A percentile compares a stretch with the other conserved stretches of the same genome.
phyloP scores from a whole-genome alignment of 148 eudicot species.

The Rhododendron molle region DNA sequence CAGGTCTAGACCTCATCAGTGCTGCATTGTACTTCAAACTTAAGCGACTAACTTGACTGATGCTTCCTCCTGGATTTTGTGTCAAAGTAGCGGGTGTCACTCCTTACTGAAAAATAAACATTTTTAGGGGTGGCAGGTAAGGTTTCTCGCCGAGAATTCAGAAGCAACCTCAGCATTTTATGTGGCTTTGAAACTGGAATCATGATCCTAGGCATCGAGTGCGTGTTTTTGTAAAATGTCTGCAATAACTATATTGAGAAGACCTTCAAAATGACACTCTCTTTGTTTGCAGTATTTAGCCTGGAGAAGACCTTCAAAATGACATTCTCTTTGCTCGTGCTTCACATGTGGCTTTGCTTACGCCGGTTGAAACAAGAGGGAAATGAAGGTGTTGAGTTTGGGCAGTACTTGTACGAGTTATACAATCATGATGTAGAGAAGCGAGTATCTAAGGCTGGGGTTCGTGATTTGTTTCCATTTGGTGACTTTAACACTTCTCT shows the following conservation, averaged over 20 bases:
- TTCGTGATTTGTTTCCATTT: slow-evolving; percentile 34
- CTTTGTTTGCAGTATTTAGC: slow-evolving; percentile 65
- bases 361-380: slow-evolving; percentile 91
- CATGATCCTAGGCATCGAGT: neutral
- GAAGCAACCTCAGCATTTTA: neutral
- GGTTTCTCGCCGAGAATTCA: neutral
- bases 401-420: slow-evolving; percentile 85
- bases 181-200: neutral
- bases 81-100: neutral
- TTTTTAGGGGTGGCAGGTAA: neutral
- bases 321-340: slow-evolving; percentile 83
- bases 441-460: slow-evolving; percentile 98
- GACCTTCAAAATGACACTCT: slow-evolving; percentile 79
- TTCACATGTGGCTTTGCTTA: slow-evolving; percentile 94
- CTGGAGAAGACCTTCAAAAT: slow-evolving; percentile 93
- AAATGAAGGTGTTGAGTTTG: slow-evolving; percentile 87
- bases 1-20: neutral
- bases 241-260: slow-evolving; percentile 21
- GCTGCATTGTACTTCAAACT: neutral
- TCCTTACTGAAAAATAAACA: neutral
- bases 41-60: neutral
- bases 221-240: neutral
- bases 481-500: neutral
- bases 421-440: slow-evolving; percentile 94
- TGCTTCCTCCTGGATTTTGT: neutral